These are phyloP conservation scores for Aspergillus baeticus DNA, from an alignment of 495 filamentous ascomycete genomes.

Conservation along the genomic window DNA sequence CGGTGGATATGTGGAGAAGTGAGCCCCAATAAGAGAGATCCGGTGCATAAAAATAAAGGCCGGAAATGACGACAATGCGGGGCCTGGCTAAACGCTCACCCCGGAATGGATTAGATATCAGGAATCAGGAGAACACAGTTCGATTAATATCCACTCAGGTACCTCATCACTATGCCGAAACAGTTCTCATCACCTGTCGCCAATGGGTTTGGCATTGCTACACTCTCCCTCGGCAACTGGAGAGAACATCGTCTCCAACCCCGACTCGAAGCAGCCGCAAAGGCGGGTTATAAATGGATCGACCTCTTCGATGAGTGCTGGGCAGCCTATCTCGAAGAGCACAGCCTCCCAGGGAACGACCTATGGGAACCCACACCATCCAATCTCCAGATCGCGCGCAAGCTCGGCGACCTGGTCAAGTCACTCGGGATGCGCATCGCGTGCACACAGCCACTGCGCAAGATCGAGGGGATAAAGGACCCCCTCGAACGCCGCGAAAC, in stretches of 20 bases:
- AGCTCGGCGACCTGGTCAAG: conserved; percentile 28
- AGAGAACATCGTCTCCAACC: conserved; percentile 26
- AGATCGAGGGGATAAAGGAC: conserved; percentile 32
- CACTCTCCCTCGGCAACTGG: conserved; percentile 35
- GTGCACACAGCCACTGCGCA: conserved; percentile 33
- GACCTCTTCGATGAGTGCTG: conserved; percentile 41
- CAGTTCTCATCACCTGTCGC: too few relatives aligned
- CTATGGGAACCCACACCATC: conserved; percentile 31
- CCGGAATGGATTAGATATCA: too few relatives aligned
- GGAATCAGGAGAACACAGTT: too few relatives aligned
- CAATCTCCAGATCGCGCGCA: conserved; percentile 27
- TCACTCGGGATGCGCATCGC: conserved; percentile 33
- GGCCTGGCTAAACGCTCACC: too few relatives aligned
- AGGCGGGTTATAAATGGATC: conserved; percentile 33
- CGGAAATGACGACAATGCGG: too few relatives aligned
- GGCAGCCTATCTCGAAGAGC: conserved; percentile 33
- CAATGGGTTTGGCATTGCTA: conserved; percentile 26
- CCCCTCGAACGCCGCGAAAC: conserved; percentile 21
- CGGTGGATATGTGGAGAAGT: too few relatives aligned
- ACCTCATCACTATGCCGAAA: too few relatives aligned
- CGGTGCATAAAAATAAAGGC: too few relatives aligned
- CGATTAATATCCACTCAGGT: too few relatives aligned
- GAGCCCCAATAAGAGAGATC: too few relatives aligned
- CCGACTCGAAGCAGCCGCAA: conserved; percentile 29
- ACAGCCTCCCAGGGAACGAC: conserved; percentile 22